Evolutionary conservation across 176 grass and related monocot species (phyloP), one percentile per base, ranked within the genome.

Genomic region (Luzula sylvatica): DNA sequence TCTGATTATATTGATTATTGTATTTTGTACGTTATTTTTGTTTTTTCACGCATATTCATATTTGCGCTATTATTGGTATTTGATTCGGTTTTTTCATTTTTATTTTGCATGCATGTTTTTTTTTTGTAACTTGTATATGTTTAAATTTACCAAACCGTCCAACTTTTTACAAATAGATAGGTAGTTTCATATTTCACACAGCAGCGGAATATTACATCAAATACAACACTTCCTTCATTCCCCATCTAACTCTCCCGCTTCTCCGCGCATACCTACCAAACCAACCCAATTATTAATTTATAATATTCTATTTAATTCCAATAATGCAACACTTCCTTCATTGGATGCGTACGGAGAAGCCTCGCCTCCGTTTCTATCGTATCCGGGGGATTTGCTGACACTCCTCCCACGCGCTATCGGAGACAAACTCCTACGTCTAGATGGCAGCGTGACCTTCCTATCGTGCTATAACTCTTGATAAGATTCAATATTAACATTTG

Each of bases 381-480:
- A 61, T 15, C 42, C 42, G 7, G 30, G n/a, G n/a, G n/a, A n/a
- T n/a, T n/a, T n/a, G n/a, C n/a, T n/a, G n/a, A n/a, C n/a, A n/a
- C n/a, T n/a, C n/a, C n/a, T n/a, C n/a, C n/a, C n/a, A n/a, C n/a
- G n/a, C n/a, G n/a, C n/a, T n/a, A n/a, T 9, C 18, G 80, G 90
- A 23, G 90, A 96, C 71, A 75, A 52, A 56, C 74, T 89, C 56
- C 77, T 76, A 1, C 68, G 74, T 52, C 77, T 77, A 59, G 48
- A 62, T 19, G 90, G 90, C 2, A 84, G 82, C 49, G 84, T 73
- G 90, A 96, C 46, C 90, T 83, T 17, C 70, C 69, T 55, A 53
- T 77, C 49, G 90, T 83, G 59, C 90, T 96, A 38, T 79, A 82
- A 25, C 92, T 96, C 76, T 80, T 96, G 70, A 16, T 38, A 25